Base-by-base conservation (phyloP, 2,329 filamentous ascomycete genomes). In the Ophiobolus disseminans region DNA sequence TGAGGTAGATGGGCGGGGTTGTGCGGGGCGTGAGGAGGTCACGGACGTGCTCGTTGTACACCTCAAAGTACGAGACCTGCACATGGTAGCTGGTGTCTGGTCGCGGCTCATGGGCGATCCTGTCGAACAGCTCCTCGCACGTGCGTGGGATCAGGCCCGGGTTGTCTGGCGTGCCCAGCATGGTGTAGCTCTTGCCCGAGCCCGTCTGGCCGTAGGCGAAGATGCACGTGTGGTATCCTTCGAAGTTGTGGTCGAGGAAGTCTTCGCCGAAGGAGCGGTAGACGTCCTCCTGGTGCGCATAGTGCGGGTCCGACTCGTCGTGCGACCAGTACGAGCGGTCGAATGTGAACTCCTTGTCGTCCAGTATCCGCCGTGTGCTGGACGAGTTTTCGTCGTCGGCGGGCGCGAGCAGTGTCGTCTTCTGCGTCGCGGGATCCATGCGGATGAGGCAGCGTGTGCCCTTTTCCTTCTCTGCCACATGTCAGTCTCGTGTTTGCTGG, bases 271-370 rank as follows among this genome's bases (percentile, higher is more conserved):
- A 82, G 50, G 88, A 89, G 67, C 94, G 90, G 80, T 99, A 97
- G 46, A 99, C 88, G 65, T 97, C 90, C 65, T 91, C 90, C 72
- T 99, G 94, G 53, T 88, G 83, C 3, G 94, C 92, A 70, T 97
- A 99, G 75, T 97, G 90, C 23, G 85, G 78, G 68, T 96, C 91
- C 20, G 79, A 73, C 46, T 82, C 82, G 70, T 93, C 79, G 75
- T 97, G 91, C 50, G 93, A 97, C 92, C 94, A 99, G 76, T 97
- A 99, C 0, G 92, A 97, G 70, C 91, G 96, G 78, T 99, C 94
- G 71, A 99, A 99, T 2, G 90, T 92, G 68, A 99, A 99, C 0
- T 81, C 83, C 76, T 95, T 97, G 69, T 96, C 90, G 68, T 97
- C 91, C 45, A 89, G 78, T 6, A 88, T 79, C 10, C 88, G 93